These are phyloP conservation scores for Pulveroboletus sp. DNA, from an alignment of 768 basidiomycete genomes.

Conservation along the genomic window DNA sequence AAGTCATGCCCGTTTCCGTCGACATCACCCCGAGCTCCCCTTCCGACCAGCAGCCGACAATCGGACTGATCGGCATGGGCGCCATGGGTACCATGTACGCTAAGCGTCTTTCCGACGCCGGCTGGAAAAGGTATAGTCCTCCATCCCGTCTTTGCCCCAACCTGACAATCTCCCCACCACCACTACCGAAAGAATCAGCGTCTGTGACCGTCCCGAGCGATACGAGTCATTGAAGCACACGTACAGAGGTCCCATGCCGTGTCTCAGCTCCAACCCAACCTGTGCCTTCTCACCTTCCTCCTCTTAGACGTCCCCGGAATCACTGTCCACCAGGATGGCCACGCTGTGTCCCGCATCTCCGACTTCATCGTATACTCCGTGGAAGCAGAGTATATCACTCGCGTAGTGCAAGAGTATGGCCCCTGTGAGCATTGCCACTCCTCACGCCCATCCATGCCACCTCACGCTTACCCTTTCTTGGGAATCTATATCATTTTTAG, in stretches of 20 bases:
- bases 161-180: not conserved
- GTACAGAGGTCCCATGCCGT: constrained; percentile 55
- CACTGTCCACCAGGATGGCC: constrained; percentile 70
- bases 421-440: constrained; percentile 58
- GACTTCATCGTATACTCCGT: constrained; percentile 96
- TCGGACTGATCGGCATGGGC: constrained; percentile 96
- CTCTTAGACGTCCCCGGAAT: constrained; percentile 53
- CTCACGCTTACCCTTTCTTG: not conserved
- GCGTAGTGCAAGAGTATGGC: constrained; percentile 83
- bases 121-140: constrained; percentile 69
- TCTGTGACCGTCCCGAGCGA: constrained; percentile 79
- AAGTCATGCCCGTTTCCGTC: constrained; percentile 15
- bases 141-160: not conserved
- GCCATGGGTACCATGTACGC: constrained; percentile 98
- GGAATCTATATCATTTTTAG: constrained; percentile 33
- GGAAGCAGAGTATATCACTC: constrained; percentile 81
- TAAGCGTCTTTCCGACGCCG: constrained; percentile 63
- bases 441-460: too few relatives aligned
- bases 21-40: constrained; percentile 34
- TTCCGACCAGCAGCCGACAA: constrained; percentile 56
- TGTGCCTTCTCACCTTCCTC: constrained; percentile 11
- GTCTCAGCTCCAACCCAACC: not conserved
- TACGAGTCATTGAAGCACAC: constrained; percentile 57
- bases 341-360: constrained; percentile 80
- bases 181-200: constrained; percentile 60